Evolutionary conservation across 805 yeast species (phyloP).

Genomic region (Lachancea dasiensis): DNA sequence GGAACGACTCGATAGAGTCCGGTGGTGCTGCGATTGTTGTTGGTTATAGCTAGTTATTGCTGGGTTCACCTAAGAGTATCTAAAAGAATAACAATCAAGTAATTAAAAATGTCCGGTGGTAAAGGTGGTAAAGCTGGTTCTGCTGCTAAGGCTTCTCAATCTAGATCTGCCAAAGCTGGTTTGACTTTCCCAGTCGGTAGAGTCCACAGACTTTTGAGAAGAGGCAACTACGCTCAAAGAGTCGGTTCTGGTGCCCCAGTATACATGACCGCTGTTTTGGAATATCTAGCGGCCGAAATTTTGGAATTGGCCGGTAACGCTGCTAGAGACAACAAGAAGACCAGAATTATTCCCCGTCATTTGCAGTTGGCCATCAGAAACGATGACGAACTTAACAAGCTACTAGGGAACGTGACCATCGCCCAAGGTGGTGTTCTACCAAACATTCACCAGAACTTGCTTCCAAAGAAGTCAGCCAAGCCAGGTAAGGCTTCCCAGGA

Average conservation of each 20-base stretch:
- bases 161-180: slow-evolving; percentile 96
- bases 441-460: slow-evolving; percentile 84
- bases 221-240: slow-evolving; percentile 94
- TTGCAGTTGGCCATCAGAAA: slow-evolving; percentile 95
- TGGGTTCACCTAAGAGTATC: background rate
- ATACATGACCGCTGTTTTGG: slow-evolving; percentile 89
- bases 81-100: background rate
- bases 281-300: slow-evolving; percentile 92
- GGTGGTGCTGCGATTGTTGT: background rate
- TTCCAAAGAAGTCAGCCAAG: slow-evolving; percentile 63
- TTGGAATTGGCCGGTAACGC: slow-evolving; percentile 96
- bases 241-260: slow-evolving; percentile 98
- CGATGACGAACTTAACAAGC: slow-evolving; percentile 93
- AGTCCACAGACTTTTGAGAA: slow-evolving; percentile 89
- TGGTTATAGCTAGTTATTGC: background rate
- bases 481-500: slow-evolving; percentile 54
- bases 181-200: slow-evolving; percentile 98
- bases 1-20: background rate
- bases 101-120: slow-evolving; percentile 50
- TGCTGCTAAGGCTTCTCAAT: slow-evolving; percentile 85
- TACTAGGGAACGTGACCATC: slow-evolving; percentile 83
- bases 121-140: slow-evolving; percentile 84
- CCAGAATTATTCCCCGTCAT: slow-evolving; percentile 97
- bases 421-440: slow-evolving; percentile 98
- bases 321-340: slow-evolving; percentile 96